A percentile compares a stretch with the other conserved stretches of the same genome.
Evolutionary conservation across 306 rosid genomes (phyloP).

Genomic region (Quercus mongolica): DNA sequence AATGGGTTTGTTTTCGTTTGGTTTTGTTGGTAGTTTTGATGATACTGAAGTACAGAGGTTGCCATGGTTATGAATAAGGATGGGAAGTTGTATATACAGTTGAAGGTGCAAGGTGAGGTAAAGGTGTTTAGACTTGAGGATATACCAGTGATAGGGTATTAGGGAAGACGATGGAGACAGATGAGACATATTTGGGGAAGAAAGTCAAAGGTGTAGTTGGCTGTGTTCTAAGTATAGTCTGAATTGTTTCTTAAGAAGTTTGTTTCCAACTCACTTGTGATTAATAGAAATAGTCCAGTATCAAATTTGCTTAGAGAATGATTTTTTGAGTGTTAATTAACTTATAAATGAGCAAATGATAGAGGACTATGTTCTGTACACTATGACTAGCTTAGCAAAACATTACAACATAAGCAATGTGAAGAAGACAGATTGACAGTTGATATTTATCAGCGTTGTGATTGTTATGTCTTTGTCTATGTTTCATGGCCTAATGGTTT

Average conservation of each 20-base stretch:
- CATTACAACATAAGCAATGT: not conserved
- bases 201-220: constrained; percentile 42
- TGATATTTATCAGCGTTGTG: not conserved
- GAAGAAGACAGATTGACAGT: not conserved
- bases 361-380: not conserved
- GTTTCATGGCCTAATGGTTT: not conserved
- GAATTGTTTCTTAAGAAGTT: not conserved
- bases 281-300: not conserved
- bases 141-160: constrained; percentile 45
- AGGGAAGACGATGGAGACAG: constrained; percentile 50
- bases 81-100: constrained; percentile 49
- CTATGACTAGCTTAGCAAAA: not conserved
- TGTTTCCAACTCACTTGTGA: not conserved
- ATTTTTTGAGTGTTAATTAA: not conserved
- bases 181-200: constrained; percentile 49
- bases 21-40: constrained; percentile 30
- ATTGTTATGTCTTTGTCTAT: not conserved
- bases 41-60: constrained; percentile 49
- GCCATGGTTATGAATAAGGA: constrained; percentile 46
- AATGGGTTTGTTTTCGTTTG: not conserved
- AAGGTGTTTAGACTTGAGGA: constrained; percentile 58
- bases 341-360: not conserved
- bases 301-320: not conserved
- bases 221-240: constrained; percentile 47
- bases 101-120: constrained; percentile 48